Base-by-base conservation (phyloP, 768 basidiomycete species). In the Chalciporus chontae region DNA sequence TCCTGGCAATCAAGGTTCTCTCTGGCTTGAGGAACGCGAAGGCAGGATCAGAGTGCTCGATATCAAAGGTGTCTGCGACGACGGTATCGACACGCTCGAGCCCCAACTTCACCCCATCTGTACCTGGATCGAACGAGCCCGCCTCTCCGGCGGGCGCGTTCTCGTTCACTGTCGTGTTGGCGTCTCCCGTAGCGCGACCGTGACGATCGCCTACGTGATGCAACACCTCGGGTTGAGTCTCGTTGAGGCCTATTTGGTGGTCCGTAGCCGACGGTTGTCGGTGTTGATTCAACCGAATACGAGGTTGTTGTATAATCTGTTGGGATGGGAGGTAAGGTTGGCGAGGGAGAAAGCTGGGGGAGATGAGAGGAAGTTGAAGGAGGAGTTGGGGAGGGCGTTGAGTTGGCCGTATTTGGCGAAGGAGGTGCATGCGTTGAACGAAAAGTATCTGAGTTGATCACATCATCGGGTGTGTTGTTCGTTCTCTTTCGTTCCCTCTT, bases 111-210 rank as follows among this genome's bases (percentile, higher is more conserved):
- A 83, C 51, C 85, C 87, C 3, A 89, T 95, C 37, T 92, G 92
- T 62, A 86, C 85, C 40, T 97, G 94, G 90, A 97, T 98, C 58
- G 92, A 95, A 60, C 77, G 80, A 44, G 95, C 93, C 38, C 73
- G 91, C 36, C 68, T 72, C 29, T 79, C 84, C 43, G 94, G 94
- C 7, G 95, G 95, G 3, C 88, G 89, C 63, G 86, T 95, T 29
- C 76, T 98, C 45, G 93, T 98, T 8, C 95, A 98, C 69, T 98
- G 95, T 68, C 80, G 94, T n/a, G 95, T 98, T n/a, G 95, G 95
- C n/a, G 95, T 98, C 38, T 90, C 87, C 39, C 74, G 95, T 52
- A 91, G 88, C 62, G 94, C 95, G 24, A 95, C 92, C 27, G 93
- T 98, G 52, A 89, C 89, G 54, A 97, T 98, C 62, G 94, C 94